These are phyloP conservation scores for Sarocladium brachiariae DNA, from an alignment of 2,329 filamentous ascomycete species.

Conservation along the genomic window DNA sequence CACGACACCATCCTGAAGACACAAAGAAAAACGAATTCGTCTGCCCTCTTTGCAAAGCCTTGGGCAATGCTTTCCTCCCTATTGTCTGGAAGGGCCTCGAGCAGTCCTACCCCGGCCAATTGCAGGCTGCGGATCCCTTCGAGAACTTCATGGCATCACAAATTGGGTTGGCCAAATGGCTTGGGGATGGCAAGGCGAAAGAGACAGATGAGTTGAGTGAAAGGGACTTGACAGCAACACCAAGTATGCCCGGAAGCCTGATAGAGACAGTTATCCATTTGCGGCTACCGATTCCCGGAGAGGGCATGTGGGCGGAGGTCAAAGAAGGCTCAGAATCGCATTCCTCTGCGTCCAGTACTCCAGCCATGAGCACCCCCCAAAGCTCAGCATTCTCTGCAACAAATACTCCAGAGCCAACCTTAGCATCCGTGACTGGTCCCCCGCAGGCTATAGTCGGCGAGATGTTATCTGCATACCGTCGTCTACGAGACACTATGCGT, in stretches of 20 bases:
- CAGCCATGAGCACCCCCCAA: slow-evolving; percentile 12
- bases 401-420: background rate
- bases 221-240: slow-evolving; percentile 25
- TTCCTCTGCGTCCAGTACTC: slow-evolving; percentile 27
- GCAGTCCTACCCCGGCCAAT: slow-evolving; percentile 69
- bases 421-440: background rate
- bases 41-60: slow-evolving; percentile 91
- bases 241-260: slow-evolving; percentile 31
- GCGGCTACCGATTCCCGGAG: slow-evolving; percentile 22
- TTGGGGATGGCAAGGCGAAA: slow-evolving; percentile 31
- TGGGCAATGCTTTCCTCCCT: slow-evolving; percentile 90
- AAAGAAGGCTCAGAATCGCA: slow-evolving; percentile 21
- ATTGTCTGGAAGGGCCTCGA: slow-evolving; percentile 93
- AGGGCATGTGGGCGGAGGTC: slow-evolving; percentile 33
- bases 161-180: slow-evolving; percentile 39
- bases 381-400: slow-evolving; percentile 7
- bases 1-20: slow-evolving; percentile 84
- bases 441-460: slow-evolving; percentile 28
- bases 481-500: slow-evolving; percentile 51
- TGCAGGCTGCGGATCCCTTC: slow-evolving; percentile 56
- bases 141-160: slow-evolving; percentile 60
- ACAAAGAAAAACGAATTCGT: slow-evolving; percentile 80
- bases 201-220: slow-evolving; percentile 25
- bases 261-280: slow-evolving; percentile 30
- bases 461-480: slow-evolving; percentile 53